Evolutionary conservation across 352 stramenopile genomes (phyloP).

Genomic region (Phytophthora fragariaefolia): DNA sequence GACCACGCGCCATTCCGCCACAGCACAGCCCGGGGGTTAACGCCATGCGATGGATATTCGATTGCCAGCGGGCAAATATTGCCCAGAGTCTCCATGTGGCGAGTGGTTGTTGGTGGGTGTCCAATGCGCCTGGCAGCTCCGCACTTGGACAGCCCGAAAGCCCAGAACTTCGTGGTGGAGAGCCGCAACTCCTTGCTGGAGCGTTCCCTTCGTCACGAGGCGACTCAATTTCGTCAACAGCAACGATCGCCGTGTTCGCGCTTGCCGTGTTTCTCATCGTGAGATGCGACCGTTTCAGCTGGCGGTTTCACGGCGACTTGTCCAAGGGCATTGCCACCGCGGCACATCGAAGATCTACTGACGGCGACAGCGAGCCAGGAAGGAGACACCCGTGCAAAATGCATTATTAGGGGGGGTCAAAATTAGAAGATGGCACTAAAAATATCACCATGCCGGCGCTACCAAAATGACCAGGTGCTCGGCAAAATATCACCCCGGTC

Average conservation of each 20-base stretch:
- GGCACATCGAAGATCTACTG: no score
- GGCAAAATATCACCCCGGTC: no score
- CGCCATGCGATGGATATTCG: not conserved
- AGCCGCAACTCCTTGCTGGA: not conserved
- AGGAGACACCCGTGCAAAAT: not conserved
- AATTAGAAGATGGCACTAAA: no score
- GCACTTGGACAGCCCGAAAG: not conserved
- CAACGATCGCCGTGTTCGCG: constrained; percentile 14
- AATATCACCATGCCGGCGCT: no score
- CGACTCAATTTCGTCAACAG: constrained; percentile 15
- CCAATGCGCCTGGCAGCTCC: not conserved
- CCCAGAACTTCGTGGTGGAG: not conserved
- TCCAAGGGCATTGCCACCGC: constrained; percentile 14
- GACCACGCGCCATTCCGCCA: not conserved
- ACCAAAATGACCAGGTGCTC: no score
- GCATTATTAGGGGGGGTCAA: no score
- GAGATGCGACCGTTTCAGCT: not conserved
- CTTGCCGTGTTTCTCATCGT: constrained; percentile 15
- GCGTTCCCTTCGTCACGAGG: not conserved
- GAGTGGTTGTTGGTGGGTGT: no score
- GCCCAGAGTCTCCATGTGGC: not conserved
- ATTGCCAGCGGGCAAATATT: not conserved
- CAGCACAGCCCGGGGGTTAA: not conserved
- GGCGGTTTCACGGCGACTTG: constrained; percentile 14
- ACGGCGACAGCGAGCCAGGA: no score